Percentiles rank a stretch among this genome's conserved stretches.
These are phyloP conservation scores for Psilocybe tampanensis DNA, from an alignment of 768 basidiomycete species.

Conservation along the genomic window DNA sequence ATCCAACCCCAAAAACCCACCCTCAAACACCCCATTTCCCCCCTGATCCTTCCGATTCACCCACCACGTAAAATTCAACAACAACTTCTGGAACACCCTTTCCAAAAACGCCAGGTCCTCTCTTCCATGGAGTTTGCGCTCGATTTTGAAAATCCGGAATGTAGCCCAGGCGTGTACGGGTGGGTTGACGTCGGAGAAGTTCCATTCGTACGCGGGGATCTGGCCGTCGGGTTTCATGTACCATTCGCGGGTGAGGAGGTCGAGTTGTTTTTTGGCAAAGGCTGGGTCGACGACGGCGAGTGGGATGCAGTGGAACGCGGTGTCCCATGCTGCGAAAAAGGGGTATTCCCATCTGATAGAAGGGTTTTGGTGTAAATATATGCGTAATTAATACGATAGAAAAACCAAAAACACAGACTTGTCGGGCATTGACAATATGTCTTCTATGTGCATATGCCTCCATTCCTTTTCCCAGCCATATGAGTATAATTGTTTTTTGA, in stretches of 20 bases:
- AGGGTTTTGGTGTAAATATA: slow-evolving; percentile 7
- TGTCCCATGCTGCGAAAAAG: slow-evolving; percentile 98
- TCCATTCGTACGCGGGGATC: slow-evolving; percentile 99
- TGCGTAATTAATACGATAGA: background rate
- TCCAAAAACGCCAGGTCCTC: slow-evolving; percentile 94
- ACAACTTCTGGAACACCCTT: slow-evolving; percentile 95
- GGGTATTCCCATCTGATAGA: slow-evolving; percentile 91
- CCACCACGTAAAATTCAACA: slow-evolving; percentile 99
- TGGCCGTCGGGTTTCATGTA: slow-evolving; percentile 99
- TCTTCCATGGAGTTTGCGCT: slow-evolving; percentile 89
- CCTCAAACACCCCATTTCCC: slow-evolving; percentile 97
- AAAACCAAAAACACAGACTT: slow-evolving; percentile 57
- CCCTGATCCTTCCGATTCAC: slow-evolving; percentile 96
- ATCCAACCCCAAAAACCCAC: slow-evolving; percentile 96
- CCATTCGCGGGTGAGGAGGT: slow-evolving; percentile 96
- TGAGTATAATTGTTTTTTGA: background rate
- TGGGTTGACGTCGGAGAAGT: slow-evolving; percentile 97
- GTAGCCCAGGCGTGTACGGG: slow-evolving; percentile 99
- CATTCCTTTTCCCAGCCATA: slow-evolving; percentile 57
- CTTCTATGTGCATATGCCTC: slow-evolving; percentile 94
- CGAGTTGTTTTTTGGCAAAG: slow-evolving; percentile 97
- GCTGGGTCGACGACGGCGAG: slow-evolving; percentile 93
- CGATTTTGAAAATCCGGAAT: slow-evolving; percentile 99
- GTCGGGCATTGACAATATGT: slow-evolving; percentile 98
- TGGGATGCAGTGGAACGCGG: slow-evolving; percentile 99